Percentiles rank a stretch among this genome's conserved stretches.
phyloP scores from a whole-genome alignment of 495 filamentous ascomycete genomes.

The Achaetomiella virescens region DNA sequence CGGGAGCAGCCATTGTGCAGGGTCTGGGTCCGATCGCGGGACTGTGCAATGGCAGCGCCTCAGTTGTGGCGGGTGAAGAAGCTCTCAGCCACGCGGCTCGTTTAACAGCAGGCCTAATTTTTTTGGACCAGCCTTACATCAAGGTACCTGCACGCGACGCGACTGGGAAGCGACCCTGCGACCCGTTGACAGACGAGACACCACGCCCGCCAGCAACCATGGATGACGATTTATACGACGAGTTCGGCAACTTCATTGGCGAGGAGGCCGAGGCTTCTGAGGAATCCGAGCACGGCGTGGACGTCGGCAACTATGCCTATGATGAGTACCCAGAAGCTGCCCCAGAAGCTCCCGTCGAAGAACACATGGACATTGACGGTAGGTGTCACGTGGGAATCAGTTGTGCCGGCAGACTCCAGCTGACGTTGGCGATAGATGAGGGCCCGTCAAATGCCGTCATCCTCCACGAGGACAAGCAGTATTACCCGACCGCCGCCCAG shows the following conservation, averaged over 20 bases:
- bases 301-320: conserved; percentile 71
- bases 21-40: conserved; percentile 2
- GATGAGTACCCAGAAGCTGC: conserved; percentile 65
- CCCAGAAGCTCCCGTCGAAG: conserved; percentile 59
- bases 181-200: not conserved
- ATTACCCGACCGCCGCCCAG: conserved; percentile 93
- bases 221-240: conserved; percentile 36
- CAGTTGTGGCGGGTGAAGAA: not conserved
- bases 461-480: conserved; percentile 98
- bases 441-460: conserved; percentile 96
- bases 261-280: conserved; percentile 80
- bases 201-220: conserved; percentile 18
- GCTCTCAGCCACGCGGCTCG: not conserved
- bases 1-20: not conserved
- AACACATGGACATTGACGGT: conserved; percentile 94
- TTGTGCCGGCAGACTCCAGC: conserved; percentile 9
- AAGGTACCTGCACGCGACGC: conserved; percentile 15
- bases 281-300: conserved; percentile 68
- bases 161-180: not conserved
- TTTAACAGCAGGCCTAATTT: conserved; percentile 6
- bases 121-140: conserved; percentile 17
- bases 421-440: conserved; percentile 45
- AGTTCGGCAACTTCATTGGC: conserved; percentile 48
- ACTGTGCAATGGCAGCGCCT: not conserved
- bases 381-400: conserved; percentile 14